Evolutionary conservation across 805 yeast species (phyloP), one percentile per base, ranked within the genome.

Genomic region (Pichia manshurica): DNA sequence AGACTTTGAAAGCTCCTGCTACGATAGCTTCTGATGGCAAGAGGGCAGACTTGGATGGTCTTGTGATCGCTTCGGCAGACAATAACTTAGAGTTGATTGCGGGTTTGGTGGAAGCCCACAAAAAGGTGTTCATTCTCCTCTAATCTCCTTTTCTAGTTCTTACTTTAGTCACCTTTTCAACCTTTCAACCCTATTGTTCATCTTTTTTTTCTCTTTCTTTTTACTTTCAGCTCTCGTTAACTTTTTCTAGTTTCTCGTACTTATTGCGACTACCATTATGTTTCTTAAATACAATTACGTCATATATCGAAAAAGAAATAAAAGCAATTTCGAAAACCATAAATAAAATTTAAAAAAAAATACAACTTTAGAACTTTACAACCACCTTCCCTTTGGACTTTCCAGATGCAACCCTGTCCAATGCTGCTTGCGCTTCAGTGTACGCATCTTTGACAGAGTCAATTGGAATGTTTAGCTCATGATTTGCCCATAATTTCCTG

Each of bases 331-430:
- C n/a, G n/a, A 25, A 15, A 39, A 39, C 7, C 17, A 39, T 5
- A 39, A 12, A 39, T 22, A 22, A 15, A 19, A 23, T 12, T 25
- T 5, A 39, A 39, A 9, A 15, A 25, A 19, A 10, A 6, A 16
- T 7, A 9, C 4, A 17, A 16, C 47, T 10, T 25, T 23, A 39
- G 33, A 40, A 46, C 31, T 40, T 47, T 2, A 47, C 23, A n/a
- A 87, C 75, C 42, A 84, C 68, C 62, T 87, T 87, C 32, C 96
- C 96, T 47, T 73, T 75, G 10, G 82, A 80, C 42, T 62, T 68
- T 48, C 78, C 74, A 29, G 71, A 62, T 8, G 60, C 61, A 31
- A 83, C 60, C 52, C 67, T 68, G 7, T 74, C 74, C 39, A 74
- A 60, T 1, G 88, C 91, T 8, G 67, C 59, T 44, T 72, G 54